These are phyloP conservation scores for Rhytidiadelphus loreus DNA, from an alignment of 225 moss, liverwort and hornwort species.

Conservation along the genomic window DNA sequence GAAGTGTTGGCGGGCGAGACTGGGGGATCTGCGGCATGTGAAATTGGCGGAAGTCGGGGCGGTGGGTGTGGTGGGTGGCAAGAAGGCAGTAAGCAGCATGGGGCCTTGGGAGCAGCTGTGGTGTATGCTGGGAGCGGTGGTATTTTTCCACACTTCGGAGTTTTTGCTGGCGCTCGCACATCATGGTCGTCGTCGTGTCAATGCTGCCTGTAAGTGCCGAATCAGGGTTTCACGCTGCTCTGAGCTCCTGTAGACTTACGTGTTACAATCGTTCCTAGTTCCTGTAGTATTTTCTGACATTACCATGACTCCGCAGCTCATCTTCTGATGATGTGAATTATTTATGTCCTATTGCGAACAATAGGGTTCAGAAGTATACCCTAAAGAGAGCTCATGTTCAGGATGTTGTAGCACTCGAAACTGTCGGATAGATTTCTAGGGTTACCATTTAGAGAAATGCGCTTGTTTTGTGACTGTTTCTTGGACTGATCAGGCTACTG, in stretches of 20 bases:
- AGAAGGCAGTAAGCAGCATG: neutral
- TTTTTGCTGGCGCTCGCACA: conserved; percentile 58
- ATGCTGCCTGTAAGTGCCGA: conserved; percentile 28
- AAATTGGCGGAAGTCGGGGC: neutral
- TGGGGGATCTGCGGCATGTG: conserved; percentile 9
- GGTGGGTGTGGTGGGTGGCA: neutral
- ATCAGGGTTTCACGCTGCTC: neutral
- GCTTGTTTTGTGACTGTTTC: neutral
- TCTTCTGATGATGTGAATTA: neutral
- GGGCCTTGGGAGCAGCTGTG: conserved; percentile 35
- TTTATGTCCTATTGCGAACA: neutral
- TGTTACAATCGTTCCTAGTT: neutral
- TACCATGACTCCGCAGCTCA: neutral
- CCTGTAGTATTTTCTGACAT: neutral
- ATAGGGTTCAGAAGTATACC: neutral
- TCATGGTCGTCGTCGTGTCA: conserved; percentile 55
- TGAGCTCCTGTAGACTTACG: neutral
- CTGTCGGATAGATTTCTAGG: neutral
- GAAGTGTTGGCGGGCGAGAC: neutral
- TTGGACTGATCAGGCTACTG: neutral
- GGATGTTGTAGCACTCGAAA: neutral
- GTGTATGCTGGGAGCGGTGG: conserved; percentile 48
- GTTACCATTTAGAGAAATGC: neutral
- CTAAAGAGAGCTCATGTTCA: neutral
- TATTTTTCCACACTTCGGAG: conserved; percentile 73